Percentiles rank a stretch among this genome's conserved stretches.
phyloP scores from a whole-genome alignment of 2,329 filamentous ascomycete genomes.

The Botrytis tulipae region DNA sequence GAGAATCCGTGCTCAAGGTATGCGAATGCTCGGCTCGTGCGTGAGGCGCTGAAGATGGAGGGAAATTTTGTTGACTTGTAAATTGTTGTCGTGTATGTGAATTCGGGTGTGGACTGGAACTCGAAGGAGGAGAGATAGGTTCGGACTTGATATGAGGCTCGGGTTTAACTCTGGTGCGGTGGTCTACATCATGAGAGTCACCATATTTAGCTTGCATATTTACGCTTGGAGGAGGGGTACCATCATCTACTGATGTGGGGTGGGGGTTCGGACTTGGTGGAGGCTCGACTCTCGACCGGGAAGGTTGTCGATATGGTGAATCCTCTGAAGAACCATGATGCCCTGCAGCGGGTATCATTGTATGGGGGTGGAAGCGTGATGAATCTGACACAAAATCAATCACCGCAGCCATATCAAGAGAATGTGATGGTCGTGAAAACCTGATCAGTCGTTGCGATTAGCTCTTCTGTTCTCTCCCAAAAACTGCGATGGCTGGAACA shows the following conservation, averaged over 20 bases:
- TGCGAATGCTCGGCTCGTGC: slow-evolving; percentile 15
- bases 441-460: slow-evolving; percentile 31
- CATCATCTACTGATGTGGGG: slow-evolving; percentile 24
- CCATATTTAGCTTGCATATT: slow-evolving; percentile 24
- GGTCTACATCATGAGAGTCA: slow-evolving; percentile 21
- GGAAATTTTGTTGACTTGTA: slow-evolving; percentile 36
- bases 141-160: slow-evolving; percentile 27
- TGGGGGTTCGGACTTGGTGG: slow-evolving; percentile 35
- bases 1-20: slow-evolving; percentile 11
- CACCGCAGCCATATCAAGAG: slow-evolving; percentile 57
- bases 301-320: slow-evolving; percentile 36
- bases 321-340: slow-evolving; percentile 46
- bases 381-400: slow-evolving; percentile 74
- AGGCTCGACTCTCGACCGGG: slow-evolving; percentile 32
- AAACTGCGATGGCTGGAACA: slow-evolving; percentile 13
- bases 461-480: slow-evolving; percentile 20
- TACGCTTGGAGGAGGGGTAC: slow-evolving; percentile 32
- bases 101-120: slow-evolving; percentile 31
- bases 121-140: slow-evolving; percentile 35
- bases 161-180: slow-evolving; percentile 23
- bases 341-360: slow-evolving; percentile 59
- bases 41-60: slow-evolving; percentile 24
- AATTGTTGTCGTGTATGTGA: slow-evolving; percentile 30
- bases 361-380: slow-evolving; percentile 57
- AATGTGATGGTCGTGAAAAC: slow-evolving; percentile 25